Base-by-base conservation (phyloP, 2,329 filamentous ascomycete genomes). In the Botrytis cinerea region DNA sequence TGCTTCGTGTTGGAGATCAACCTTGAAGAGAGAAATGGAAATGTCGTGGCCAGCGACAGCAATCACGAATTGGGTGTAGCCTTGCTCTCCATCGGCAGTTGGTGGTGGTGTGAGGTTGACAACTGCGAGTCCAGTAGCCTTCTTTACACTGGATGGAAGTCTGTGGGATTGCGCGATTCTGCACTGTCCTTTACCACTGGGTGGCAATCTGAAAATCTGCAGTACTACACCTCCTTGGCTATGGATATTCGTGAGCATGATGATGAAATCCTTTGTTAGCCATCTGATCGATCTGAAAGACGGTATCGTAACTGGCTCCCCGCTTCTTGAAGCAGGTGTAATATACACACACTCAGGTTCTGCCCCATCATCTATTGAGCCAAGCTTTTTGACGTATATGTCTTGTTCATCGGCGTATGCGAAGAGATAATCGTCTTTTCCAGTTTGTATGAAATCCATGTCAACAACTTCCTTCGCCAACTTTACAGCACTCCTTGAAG, bases 41-140 rank as follows among this genome's bases (percentile, higher is more conserved):
- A 90, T 90, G 81, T 97, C 93, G 78, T 92, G 92, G 14, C 91
- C 92, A 4, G 93, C 92, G 22, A 97, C 89, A 10, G 94, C 95
- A 76, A 97, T 87, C 64, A 92, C 88, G 76, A 94, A 92, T 82
- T 98, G 94, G 64, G 91, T 88, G 74, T 92, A 90, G 70, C 88
- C 88, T 70, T 89, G 82, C 67, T 81, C 84, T 1, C 86, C 83
- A 1, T 80, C 77, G 28, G 87, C 84, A 0, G 87, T 83, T 18
- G 87, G 84, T 8, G 86, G 82, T 10, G 88, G 84, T 16, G 88
- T 86, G 16, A 98, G 86, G 73, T 91, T 89, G 74, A 90, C 90
- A 68, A 95, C 89, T 69, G 96, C 93, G 69, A 98, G 86, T 16
- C 92, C 92, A 0, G 93, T 92, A 6, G 93, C 92, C 73, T 93